phyloP scores from a whole-genome alignment of 441 rosid genomes.

The Pelargonium cotyledonis region DNA sequence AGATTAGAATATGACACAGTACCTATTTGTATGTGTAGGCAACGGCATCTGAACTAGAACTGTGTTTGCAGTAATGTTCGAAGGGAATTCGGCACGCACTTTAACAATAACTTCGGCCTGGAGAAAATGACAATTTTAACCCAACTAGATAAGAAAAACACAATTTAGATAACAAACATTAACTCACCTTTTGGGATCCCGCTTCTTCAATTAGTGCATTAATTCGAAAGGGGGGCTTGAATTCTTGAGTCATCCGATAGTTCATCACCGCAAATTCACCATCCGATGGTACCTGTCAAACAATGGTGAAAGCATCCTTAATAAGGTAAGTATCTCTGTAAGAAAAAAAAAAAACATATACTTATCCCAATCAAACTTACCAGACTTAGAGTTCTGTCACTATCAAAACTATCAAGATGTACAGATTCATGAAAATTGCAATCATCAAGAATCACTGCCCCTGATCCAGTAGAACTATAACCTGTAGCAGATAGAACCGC shows the following conservation, averaged over 20 bases:
- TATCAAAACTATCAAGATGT: conserved; percentile 83
- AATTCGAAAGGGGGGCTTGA: conserved; percentile 93
- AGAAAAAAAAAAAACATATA: background rate
- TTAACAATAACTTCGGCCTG: conserved; percentile 91
- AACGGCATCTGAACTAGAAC: conserved; percentile 81
- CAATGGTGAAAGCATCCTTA: conserved; percentile 30
- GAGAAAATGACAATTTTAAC: too few relatives aligned
- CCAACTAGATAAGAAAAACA: too few relatives aligned
- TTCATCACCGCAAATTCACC: conserved; percentile 96
- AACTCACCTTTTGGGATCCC: conserved; percentile 63
- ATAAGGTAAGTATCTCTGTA: background rate
- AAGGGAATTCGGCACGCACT: conserved; percentile 74
- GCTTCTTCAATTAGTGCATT: conserved; percentile 95
- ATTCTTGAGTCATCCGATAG: conserved; percentile 98
- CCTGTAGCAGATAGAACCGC: conserved; percentile 39
- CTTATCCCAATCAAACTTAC: conserved; percentile 40
- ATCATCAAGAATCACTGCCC: conserved; percentile 84
- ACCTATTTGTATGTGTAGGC: conserved; percentile 90
- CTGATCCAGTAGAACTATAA: conserved; percentile 79
- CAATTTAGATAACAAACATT: conserved; percentile 7
- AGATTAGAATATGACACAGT: background rate
- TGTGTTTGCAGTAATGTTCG: conserved; percentile 81
- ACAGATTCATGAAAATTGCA: conserved; percentile 99
- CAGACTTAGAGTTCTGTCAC: conserved; percentile 82
- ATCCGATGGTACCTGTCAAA: conserved; percentile 60